These are phyloP conservation scores for Abortiporus biennis DNA, from an alignment of 1,284 basidiomycete species.

Conservation along the genomic window DNA sequence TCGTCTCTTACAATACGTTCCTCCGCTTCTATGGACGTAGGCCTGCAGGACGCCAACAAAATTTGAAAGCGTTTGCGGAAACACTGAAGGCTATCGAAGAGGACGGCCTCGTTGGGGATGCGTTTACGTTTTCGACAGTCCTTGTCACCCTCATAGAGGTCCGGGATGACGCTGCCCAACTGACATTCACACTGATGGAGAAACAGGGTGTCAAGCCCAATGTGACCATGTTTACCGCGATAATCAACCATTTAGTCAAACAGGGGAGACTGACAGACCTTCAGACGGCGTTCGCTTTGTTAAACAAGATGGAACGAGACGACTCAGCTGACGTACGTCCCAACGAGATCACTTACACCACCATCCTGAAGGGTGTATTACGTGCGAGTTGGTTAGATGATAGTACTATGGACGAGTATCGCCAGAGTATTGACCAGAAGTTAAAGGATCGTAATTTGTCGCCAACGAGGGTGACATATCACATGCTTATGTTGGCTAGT, in stretches of 20 bases:
- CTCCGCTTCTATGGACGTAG: slow-evolving; percentile 60
- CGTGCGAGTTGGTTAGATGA: slow-evolving; percentile 41
- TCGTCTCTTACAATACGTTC: slow-evolving; percentile 76
- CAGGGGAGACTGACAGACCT: slow-evolving; percentile 47
- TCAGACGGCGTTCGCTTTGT: slow-evolving; percentile 56
- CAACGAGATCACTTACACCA: slow-evolving; percentile 72
- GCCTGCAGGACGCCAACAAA: slow-evolving; percentile 46
- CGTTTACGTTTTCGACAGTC: slow-evolving; percentile 77
- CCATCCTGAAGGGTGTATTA: slow-evolving; percentile 56
- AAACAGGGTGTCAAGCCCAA: slow-evolving; percentile 70
- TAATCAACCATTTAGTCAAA: slow-evolving; percentile 67
- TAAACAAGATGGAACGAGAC: slow-evolving; percentile 66
- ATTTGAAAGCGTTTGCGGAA: slow-evolving; percentile 52
- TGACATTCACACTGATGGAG: slow-evolving; percentile 64
- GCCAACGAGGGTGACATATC: slow-evolving; percentile 62
- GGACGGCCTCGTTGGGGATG: slow-evolving; percentile 57
- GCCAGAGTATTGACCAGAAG: slow-evolving; percentile 43
- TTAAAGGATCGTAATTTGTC: slow-evolving; percentile 53
- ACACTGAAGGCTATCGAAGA: slow-evolving; percentile 51
- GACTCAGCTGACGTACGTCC: slow-evolving; percentile 43
- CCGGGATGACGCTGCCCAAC: slow-evolving; percentile 55
- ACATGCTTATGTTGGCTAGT: slow-evolving; percentile 64
- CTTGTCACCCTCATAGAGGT: slow-evolving; percentile 68
- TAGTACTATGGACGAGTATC: slow-evolving; percentile 37
- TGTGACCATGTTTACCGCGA: slow-evolving; percentile 64